phyloP scores from a whole-genome alignment of 441 rosid species.

The Breynia disticha region DNA sequence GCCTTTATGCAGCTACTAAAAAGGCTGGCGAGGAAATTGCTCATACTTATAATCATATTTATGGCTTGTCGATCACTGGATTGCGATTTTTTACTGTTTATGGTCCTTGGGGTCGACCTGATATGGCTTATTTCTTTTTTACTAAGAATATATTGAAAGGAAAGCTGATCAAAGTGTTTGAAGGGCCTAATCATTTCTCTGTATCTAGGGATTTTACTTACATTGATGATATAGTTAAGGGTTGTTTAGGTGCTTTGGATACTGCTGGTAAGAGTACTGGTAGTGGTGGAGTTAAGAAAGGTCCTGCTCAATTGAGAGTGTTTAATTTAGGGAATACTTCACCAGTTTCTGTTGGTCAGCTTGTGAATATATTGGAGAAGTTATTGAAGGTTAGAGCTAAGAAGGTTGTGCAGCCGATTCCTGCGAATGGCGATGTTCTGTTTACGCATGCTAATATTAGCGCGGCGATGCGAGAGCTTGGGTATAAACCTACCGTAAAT shows the following conservation, averaged over 20 bases:
- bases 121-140: conserved; percentile 41
- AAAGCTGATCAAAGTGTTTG: conserved; percentile 22
- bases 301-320: conserved; percentile 28
- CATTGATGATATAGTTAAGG: conserved; percentile 39
- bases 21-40: conserved; percentile 41
- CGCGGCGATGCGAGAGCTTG: conserved; percentile 30
- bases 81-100: conserved; percentile 38
- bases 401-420: conserved; percentile 27
- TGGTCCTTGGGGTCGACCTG: conserved; percentile 45
- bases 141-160: conserved; percentile 31
- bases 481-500: conserved; percentile 26
- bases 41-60: conserved; percentile 34
- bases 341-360: conserved; percentile 29
- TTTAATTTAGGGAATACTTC: conserved; percentile 38
- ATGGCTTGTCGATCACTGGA: conserved; percentile 34
- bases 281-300: conserved; percentile 31
- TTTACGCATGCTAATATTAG: conserved; percentile 38
- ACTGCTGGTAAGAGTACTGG: conserved; percentile 34
- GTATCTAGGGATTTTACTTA: conserved; percentile 39
- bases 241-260: conserved; percentile 37
- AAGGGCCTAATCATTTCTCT: conserved; percentile 24
- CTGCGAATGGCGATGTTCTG: conserved; percentile 35
- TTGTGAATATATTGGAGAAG: conserved; percentile 37
- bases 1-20: conserved; percentile 34
- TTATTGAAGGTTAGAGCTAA: conserved; percentile 36